Conservation (phyloP, 176 grass and related monocot species). For the Stipa capillata region DNA sequence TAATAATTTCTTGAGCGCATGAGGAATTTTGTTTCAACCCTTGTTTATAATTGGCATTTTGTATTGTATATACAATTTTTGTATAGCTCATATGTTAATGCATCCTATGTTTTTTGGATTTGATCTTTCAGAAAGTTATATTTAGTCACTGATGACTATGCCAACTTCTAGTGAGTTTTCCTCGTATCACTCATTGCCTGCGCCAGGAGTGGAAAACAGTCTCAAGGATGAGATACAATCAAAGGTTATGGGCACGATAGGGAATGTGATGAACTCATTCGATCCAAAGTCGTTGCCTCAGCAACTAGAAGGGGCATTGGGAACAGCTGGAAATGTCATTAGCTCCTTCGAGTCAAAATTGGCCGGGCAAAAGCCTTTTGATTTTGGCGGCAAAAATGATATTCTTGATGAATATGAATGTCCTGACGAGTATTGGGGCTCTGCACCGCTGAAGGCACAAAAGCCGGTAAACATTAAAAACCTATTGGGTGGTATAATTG, state of each 20-base stretch:
- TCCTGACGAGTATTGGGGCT: constrained; percentile 12
- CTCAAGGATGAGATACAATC: constrained; percentile 35
- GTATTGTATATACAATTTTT: neutral
- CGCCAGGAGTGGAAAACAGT: constrained; percentile 6
- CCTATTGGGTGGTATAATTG: constrained; percentile 38
- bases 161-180: constrained; percentile 18
- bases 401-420: constrained; percentile 28
- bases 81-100: neutral
- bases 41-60: too few relatives aligned
- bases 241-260: constrained; percentile 20
- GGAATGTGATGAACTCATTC: constrained; percentile 22
- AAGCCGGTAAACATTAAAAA: constrained; percentile 60
- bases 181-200: constrained; percentile 39
- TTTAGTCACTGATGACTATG: constrained; percentile 22
- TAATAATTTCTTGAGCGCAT: neutral
- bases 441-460: constrained; percentile 10
- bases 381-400: constrained; percentile 16
- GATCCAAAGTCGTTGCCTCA: constrained; percentile 13
- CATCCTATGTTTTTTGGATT: neutral
- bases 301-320: constrained; percentile 12
- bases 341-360: constrained; percentile 25
- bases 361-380: constrained; percentile 9
- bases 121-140: constrained; percentile 11
- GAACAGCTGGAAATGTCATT: constrained; percentile 26
- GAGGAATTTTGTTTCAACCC: too few relatives aligned